Conservation (phyloP, 139 green algal genomes). For the Picochlorum sp. region DNA sequence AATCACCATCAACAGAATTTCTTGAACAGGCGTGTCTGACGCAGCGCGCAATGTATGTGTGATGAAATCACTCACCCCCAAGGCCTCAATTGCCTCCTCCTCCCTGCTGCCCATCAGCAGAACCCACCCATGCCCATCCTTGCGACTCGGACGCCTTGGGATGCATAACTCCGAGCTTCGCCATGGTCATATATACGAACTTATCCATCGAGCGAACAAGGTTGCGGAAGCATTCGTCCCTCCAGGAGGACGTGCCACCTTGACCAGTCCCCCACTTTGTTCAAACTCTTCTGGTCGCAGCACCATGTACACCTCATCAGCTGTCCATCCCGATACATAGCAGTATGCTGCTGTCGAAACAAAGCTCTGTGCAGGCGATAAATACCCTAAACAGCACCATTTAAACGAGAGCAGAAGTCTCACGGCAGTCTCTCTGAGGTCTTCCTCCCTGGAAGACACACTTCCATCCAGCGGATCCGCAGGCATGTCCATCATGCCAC, state of each 20-base stretch:
- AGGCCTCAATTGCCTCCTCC: constrained; percentile 14
- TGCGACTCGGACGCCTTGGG: constrained; percentile 10
- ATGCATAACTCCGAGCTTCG: constrained; percentile 59
- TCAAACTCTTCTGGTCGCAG: constrained; percentile 33
- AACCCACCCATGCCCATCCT: constrained; percentile 25
- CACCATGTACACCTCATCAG: constrained; percentile 30
- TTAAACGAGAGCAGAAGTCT: constrained; percentile 60
- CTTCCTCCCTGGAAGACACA: neutral
- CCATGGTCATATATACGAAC: constrained; percentile 48
- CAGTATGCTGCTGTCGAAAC: constrained; percentile 22
- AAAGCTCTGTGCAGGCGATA: constrained; percentile 35
- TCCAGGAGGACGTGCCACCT: neutral
- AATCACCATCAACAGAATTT: constrained; percentile 1
- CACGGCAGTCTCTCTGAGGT: constrained; percentile 27
- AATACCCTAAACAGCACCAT: constrained; percentile 41
- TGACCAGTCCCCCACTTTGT: constrained; percentile 10
- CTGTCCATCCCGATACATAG: constrained; percentile 35
- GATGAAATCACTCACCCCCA: constrained; percentile 32
- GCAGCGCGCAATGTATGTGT: constrained; percentile 14
- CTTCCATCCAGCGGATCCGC: neutral
- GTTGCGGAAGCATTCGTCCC: constrained; percentile 9
- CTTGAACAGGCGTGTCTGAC: neutral
- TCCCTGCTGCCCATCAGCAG: constrained; percentile 16
- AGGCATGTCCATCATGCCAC: neutral
- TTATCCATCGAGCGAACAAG: constrained; percentile 36